These are phyloP conservation scores for Artemisia argyi DNA, from an alignment of 129 eudicot species.

Conservation along the genomic window DNA sequence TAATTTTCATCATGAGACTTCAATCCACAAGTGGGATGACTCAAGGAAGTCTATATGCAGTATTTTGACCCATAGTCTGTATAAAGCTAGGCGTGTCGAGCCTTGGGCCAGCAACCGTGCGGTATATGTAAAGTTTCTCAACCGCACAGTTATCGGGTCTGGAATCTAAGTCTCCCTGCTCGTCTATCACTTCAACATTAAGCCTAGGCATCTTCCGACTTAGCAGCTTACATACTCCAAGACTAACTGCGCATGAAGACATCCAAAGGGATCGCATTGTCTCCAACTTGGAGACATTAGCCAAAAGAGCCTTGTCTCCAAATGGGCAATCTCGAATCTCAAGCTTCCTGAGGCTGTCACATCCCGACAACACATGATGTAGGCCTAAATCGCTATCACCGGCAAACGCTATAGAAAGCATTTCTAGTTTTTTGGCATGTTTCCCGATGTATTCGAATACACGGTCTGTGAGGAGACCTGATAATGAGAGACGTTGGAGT, in stretches of 20 bases:
- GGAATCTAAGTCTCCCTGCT: slow-evolving; percentile 65
- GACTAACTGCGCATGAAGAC: slow-evolving; percentile 97
- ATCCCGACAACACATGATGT: slow-evolving; percentile 82
- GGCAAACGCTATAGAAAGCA: slow-evolving; percentile 96
- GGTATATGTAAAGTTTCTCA: slow-evolving; percentile 80
- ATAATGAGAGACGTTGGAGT: slow-evolving; percentile 68
- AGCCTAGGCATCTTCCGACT: slow-evolving; percentile 84
- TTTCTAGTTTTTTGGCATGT: slow-evolving; percentile 76
- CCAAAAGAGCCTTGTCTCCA: slow-evolving; percentile 89
- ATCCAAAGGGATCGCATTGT: slow-evolving; percentile 99
- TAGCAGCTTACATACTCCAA: slow-evolving; percentile 81
- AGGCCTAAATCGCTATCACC: slow-evolving; percentile 90
- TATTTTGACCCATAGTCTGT: slow-evolving; percentile 57
- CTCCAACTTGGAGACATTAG: slow-evolving; percentile 95
- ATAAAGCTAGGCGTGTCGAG: slow-evolving; percentile 71
- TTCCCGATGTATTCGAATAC: slow-evolving; percentile 81
- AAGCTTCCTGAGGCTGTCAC: slow-evolving; percentile 83
- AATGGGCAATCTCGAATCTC: slow-evolving; percentile 98
- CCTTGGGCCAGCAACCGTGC: slow-evolving; percentile 81
- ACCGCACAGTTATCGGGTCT: slow-evolving; percentile 62
- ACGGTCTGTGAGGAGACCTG: slow-evolving; percentile 83
- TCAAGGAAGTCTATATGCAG: not conserved
- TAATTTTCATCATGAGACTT: too few species aligned
- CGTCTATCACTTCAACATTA: slow-evolving; percentile 93
- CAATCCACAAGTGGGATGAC: too few species aligned